Percentiles rank a stretch among this genome's conserved stretches.
phyloP scores from a whole-genome alignment of 495 filamentous ascomycete genomes.

The Daldinia loculata region DNA sequence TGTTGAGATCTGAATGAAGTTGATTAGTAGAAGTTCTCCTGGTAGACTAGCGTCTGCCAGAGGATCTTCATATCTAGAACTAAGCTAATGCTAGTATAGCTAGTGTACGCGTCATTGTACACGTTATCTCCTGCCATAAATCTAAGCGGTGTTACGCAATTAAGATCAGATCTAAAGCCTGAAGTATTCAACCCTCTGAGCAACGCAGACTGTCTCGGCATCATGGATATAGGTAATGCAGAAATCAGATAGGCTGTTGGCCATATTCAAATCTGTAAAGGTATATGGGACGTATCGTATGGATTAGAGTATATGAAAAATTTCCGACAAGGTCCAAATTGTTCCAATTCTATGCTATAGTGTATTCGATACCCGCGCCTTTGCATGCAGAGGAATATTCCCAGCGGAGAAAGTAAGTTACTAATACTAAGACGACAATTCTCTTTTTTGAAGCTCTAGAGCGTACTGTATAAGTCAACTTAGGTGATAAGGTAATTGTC shows the following conservation, averaged over 20 bases:
- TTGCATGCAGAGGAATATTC: neutral
- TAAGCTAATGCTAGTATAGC: too few species aligned
- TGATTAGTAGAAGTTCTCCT: too few species aligned
- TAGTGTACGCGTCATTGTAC: too few species aligned
- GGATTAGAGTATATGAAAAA: neutral
- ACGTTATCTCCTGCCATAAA: too few species aligned
- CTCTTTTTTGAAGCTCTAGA: neutral
- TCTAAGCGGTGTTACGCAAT: neutral
- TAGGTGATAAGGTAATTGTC: neutral
- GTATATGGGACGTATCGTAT: neutral
- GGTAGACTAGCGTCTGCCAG: too few species aligned
- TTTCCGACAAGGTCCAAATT: neutral
- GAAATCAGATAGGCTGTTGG: neutral
- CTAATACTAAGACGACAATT: too few species aligned
- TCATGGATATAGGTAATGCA: neutral
- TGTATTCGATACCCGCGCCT: neutral
- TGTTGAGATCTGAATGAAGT: too few species aligned
- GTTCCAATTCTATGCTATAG: neutral
- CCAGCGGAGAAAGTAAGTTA: too few species aligned
- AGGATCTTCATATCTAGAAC: too few species aligned
- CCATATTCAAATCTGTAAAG: neutral
- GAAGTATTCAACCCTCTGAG: neutral
- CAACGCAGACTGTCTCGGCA: neutral
- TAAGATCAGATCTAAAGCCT: neutral
- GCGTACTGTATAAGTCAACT: too few species aligned